A percentile compares a stretch with the other conserved stretches of the same genome.
phyloP scores from a whole-genome alignment of 1,139 yeast genomes.

The Groenewaldozyma auringiensis region DNA sequence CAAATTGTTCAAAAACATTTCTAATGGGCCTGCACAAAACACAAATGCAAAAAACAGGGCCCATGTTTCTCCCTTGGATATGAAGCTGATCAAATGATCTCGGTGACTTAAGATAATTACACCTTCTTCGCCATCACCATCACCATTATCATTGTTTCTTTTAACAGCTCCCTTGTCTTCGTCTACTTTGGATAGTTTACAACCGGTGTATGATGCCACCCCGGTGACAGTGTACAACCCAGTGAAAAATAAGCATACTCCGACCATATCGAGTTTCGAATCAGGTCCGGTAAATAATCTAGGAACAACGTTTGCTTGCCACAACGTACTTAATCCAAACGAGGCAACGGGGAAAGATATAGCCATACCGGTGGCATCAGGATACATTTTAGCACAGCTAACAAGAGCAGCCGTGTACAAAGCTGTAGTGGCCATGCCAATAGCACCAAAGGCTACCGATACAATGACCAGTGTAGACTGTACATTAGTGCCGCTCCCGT shows the following conservation, averaged over 20 bases:
- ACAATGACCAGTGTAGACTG: constrained; percentile 5
- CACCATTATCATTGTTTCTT: constrained; percentile 19
- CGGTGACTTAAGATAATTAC: constrained; percentile 35
- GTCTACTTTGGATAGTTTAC: constrained; percentile 17
- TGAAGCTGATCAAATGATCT: constrained; percentile 42
- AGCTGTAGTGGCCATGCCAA: constrained; percentile 79
- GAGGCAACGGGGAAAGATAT: constrained; percentile 84
- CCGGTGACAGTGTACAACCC: constrained; percentile 32
- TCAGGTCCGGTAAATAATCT: constrained; percentile 33
- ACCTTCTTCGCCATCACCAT: constrained; percentile 33
- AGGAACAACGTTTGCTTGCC: constrained; percentile 36
- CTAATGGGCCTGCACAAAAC: constrained; percentile 75
- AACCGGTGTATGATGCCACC: constrained; percentile 22
- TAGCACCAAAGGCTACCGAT: constrained; percentile 39
- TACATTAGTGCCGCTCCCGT: constrained; percentile 1
- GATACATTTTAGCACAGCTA: constrained; percentile 78
- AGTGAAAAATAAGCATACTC: constrained; percentile 54
- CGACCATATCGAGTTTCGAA: constrained; percentile 40
- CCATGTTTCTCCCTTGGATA: constrained; percentile 60
- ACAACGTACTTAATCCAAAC: constrained; percentile 71
- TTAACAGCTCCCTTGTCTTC: constrained; percentile 8
- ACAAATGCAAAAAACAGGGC: constrained; percentile 55
- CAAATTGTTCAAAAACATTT: constrained; percentile 78
- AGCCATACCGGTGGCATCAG: constrained; percentile 66
- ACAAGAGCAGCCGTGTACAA: constrained; percentile 69